These are phyloP conservation scores for Aspergillus phoenicis DNA, from an alignment of 2,329 filamentous ascomycete genomes.

Conservation along the genomic window DNA sequence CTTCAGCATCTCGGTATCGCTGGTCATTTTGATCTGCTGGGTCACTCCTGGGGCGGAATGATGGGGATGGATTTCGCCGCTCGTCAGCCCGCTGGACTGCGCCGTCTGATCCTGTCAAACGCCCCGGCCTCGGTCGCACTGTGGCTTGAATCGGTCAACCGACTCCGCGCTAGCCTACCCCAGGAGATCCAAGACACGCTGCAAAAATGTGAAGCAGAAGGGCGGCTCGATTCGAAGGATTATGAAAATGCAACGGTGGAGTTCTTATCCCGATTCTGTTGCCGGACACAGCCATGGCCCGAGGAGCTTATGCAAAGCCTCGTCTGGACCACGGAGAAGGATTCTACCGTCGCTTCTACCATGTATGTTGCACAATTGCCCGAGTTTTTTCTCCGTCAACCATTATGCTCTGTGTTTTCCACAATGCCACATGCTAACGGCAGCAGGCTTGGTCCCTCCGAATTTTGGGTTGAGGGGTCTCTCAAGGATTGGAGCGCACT, in stretches of 20 bases:
- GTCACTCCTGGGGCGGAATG: slow-evolving; percentile 10
- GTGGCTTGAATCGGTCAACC: slow-evolving; percentile 5
- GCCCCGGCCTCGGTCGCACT: neutral
- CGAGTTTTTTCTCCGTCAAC: neutral
- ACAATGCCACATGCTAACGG: neutral
- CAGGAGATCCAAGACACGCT: neutral
- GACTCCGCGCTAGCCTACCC: neutral
- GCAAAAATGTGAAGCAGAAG: neutral
- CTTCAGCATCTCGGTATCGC: neutral
- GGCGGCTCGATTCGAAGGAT: neutral
- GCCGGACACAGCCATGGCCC: slow-evolving; percentile 3
- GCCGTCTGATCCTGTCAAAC: slow-evolving; percentile 3
- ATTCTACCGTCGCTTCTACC: slow-evolving; percentile 1
- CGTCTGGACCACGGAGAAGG: slow-evolving; percentile 4
- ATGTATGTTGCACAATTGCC: neutral
- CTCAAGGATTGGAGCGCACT: slow-evolving; percentile 6
- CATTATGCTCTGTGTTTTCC: neutral
- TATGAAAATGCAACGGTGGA: slow-evolving; percentile 6
- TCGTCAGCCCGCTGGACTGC: slow-evolving; percentile 1
- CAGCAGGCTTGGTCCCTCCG: neutral
- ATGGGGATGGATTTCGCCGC: slow-evolving; percentile 1
- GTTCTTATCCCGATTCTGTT: slow-evolving; percentile 1
- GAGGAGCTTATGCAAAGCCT: slow-evolving; percentile 3
- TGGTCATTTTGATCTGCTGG: neutral
- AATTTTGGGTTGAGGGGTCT: slow-evolving; percentile 1